Percentiles rank a stretch among this genome's conserved stretches.
Conservation (phyloP, 441 rosid genomes). For the Syzygium syzygioides region DNA sequence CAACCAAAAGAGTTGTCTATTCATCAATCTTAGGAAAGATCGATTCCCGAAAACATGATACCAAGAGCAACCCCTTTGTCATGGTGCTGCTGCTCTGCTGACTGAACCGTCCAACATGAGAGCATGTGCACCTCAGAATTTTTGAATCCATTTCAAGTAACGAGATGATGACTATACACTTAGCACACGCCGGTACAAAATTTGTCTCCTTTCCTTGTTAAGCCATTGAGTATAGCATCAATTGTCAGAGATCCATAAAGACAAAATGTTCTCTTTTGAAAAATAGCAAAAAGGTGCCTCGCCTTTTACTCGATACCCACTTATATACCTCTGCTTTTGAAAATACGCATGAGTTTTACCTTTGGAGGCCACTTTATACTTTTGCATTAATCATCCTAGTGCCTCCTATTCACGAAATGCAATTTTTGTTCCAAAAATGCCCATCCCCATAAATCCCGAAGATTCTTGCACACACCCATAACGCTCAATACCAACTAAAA, state of each 20-base stretch:
- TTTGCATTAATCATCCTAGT: neutral
- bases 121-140: neutral
- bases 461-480: neutral
- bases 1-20: neutral
- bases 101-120: neutral
- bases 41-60: neutral
- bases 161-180: neutral
- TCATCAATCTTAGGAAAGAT: neutral
- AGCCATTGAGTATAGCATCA: neutral
- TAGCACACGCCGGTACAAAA: neutral
- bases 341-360: neutral
- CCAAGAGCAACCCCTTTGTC: neutral
- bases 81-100: neutral
- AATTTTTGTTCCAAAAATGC: neutral
- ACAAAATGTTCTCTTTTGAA: rapidly evolving
- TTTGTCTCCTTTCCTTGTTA: neutral
- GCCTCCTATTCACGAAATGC: neutral
- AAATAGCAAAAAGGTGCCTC: neutral
- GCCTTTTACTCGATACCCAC: neutral
- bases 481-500: neutral
- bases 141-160: neutral
- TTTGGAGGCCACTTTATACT: neutral
- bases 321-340: neutral
- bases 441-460: neutral
- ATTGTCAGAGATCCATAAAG: neutral